Percentiles rank a stretch among this genome's conserved stretches.
Evolutionary conservation across 2,329 filamentous ascomycete genomes (phyloP).

Genomic region (Rhexocercosporidium sp.): DNA sequence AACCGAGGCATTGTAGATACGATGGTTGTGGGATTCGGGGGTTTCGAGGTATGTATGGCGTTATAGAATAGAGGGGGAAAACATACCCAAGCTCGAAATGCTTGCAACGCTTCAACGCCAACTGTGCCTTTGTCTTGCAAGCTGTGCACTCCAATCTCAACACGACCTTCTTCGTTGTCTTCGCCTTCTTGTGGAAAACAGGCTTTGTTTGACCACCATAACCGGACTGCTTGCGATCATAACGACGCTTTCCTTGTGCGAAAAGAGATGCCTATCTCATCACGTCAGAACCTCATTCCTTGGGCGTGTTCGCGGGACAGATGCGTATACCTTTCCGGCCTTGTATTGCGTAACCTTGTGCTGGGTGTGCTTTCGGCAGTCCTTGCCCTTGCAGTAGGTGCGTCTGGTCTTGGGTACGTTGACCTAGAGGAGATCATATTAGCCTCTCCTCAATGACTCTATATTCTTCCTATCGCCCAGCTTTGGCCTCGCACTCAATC

Average conservation of each 20-base stretch:
- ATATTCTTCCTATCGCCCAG: constrained; percentile 1
- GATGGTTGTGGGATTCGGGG: no score
- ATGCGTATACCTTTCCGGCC: constrained; percentile 76
- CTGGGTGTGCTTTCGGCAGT: constrained; percentile 89
- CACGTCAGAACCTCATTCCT: constrained; percentile 31
- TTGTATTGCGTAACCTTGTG: constrained; percentile 98
- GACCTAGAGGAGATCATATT: constrained; percentile 58
- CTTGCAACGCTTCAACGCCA: constrained; percentile 99
- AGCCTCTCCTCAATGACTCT: constrained; percentile 26
- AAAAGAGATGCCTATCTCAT: constrained; percentile 76
- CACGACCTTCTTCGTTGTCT: constrained; percentile 99
- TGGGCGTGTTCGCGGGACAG: neutral
- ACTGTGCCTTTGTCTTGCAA: constrained; percentile 98
- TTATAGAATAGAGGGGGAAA: neutral
- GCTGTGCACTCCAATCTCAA: constrained; percentile 95
- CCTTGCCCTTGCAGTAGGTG: constrained; percentile 97
- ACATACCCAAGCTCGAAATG: constrained; percentile 99
- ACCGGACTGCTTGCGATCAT: constrained; percentile 98
- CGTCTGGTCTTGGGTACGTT: constrained; percentile 98
- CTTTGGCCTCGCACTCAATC: neutral
- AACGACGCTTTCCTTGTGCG: constrained; percentile 99
- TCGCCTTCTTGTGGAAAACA: constrained; percentile 99
- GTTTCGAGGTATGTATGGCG: no score
- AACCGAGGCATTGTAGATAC: no score
- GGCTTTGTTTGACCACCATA: constrained; percentile 99